Conservation (phyloP, 2,329 filamentous ascomycete genomes). For the Tolypocladium inflatum region DNA sequence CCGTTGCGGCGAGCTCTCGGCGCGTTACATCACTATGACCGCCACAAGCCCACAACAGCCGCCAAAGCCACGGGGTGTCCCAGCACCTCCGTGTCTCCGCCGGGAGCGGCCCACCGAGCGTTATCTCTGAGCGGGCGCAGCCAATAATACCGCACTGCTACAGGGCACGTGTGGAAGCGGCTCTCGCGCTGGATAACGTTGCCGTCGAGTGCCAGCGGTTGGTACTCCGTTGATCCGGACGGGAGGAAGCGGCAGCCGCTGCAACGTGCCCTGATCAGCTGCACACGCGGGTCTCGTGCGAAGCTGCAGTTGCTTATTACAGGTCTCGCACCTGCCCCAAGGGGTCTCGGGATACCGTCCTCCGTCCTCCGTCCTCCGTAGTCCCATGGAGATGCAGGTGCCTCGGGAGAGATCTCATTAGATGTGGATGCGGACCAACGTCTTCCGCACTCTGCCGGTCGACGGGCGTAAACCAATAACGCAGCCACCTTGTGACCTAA, state of each 20-base stretch:
- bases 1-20: neutral
- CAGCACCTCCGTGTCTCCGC: slow-evolving; percentile 4
- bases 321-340: neutral
- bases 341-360: neutral
- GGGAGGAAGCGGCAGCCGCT: neutral
- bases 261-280: neutral
- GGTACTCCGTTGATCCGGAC: neutral
- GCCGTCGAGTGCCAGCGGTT: neutral
- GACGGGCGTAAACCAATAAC: neutral
- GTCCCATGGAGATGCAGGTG: neutral
- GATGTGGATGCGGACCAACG: neutral
- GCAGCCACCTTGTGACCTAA: no score
- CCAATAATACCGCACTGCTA: neutral
- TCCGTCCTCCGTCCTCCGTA: no score
- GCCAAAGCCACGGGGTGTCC: neutral
- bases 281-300: neutral
- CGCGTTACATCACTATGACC: slow-evolving; percentile 1
- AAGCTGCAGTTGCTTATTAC: neutral
- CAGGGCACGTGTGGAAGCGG: neutral
- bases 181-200: neutral
- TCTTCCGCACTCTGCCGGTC: neutral
- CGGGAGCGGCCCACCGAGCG: slow-evolving; percentile 1
- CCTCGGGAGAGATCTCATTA: neutral
- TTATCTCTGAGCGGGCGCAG: neutral
- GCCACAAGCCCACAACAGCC: neutral